Percentiles rank a stretch among this genome's conserved stretches.
These are phyloP conservation scores for Tilletiopsis washingtonensis DNA, from an alignment of 1,284 basidiomycete genomes.

Conservation along the genomic window DNA sequence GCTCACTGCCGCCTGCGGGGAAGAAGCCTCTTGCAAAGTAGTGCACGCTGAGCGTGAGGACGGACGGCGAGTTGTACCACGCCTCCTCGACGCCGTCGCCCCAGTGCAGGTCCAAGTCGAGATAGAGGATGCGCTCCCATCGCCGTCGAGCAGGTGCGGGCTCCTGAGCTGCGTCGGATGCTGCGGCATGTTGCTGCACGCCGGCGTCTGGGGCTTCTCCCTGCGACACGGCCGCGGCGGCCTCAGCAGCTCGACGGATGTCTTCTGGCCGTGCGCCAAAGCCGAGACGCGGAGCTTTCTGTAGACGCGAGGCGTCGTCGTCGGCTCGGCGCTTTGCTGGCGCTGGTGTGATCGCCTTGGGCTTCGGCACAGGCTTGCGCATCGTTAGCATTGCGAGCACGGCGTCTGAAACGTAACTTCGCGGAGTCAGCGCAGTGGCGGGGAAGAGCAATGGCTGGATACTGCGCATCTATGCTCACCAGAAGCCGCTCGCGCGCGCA, in stretches of 20 bases:
- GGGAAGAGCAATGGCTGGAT: no score
- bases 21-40: constrained; percentile 75
- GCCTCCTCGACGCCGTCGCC: constrained; percentile 65
- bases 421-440: no score
- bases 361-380: constrained; percentile 12
- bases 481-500: neutral
- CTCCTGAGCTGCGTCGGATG: neutral
- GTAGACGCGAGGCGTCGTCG: neutral
- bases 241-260: neutral
- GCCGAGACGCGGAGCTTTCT: neutral
- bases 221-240: no score
- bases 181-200: constrained; percentile 19
- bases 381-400: constrained; percentile 56
- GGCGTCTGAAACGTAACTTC: constrained; percentile 79
- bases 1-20: no score
- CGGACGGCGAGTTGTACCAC: constrained; percentile 49
- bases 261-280: neutral
- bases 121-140: constrained; percentile 55
- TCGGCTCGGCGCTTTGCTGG: constrained; percentile 2
- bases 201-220: constrained; percentile 8
- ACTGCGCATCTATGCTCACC: no score
- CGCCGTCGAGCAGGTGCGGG: neutral
- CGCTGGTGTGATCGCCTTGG: no score
- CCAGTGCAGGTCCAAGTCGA: constrained; percentile 86
- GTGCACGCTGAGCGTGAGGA: constrained; percentile 68